Conservation (phyloP, 129 eudicot genomes). For the Flaveria trinervia region DNA sequence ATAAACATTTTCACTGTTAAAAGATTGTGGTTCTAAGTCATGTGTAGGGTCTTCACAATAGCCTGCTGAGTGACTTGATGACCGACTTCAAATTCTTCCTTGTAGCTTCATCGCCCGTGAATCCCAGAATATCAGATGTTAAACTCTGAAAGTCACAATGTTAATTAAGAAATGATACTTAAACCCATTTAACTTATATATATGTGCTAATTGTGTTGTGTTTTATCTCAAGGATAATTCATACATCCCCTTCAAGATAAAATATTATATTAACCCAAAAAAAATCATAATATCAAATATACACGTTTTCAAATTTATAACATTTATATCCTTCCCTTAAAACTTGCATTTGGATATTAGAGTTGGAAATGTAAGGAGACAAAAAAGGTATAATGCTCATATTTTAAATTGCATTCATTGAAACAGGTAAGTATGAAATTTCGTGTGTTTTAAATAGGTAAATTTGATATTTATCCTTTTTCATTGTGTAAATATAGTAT, state of each 20-base stretch:
- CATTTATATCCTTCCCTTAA: too few species aligned
- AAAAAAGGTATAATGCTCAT: too few species aligned
- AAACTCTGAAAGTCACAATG: slow-evolving; percentile 52
- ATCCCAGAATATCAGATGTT: slow-evolving; percentile 80
- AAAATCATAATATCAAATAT: too few species aligned
- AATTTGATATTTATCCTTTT: too few species aligned
- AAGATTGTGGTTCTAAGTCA: slow-evolving; percentile 13
- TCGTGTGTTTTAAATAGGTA: too few species aligned
- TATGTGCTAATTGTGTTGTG: neutral
- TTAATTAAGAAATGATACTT: neutral
- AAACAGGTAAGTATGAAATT: too few species aligned
- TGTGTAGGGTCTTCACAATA: slow-evolving; percentile 42
- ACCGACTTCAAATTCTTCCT: slow-evolving; percentile 70
- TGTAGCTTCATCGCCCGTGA: slow-evolving; percentile 93
- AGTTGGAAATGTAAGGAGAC: too few species aligned
- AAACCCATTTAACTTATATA: neutral
- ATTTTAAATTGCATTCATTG: too few species aligned
- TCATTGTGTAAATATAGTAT: too few species aligned
- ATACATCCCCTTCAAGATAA: neutral
- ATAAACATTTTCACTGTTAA: slow-evolving; percentile 24
- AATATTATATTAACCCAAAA: neutral
- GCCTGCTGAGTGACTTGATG: slow-evolving; percentile 78
- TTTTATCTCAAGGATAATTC: neutral
- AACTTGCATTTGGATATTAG: too few species aligned
- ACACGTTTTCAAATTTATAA: too few species aligned